phyloP scores from a whole-genome alignment of 441 rosid genomes.

The Bruguiera hainesii region DNA sequence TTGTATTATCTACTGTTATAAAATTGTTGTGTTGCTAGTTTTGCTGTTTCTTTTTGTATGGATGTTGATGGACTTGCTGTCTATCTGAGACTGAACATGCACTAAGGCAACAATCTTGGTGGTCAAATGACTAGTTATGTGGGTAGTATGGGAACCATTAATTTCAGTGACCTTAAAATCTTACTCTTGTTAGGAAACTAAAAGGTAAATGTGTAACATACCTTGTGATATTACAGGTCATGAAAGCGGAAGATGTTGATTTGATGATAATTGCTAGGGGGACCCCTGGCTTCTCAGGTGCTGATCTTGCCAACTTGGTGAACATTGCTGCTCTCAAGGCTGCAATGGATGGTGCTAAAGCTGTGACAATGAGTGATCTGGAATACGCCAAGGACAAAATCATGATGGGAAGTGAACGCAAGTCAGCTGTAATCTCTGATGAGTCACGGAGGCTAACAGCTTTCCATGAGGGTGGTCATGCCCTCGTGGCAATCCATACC shows the following conservation, averaged over 20 bases:
- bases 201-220: not conserved
- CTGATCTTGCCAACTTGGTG: constrained; percentile 87
- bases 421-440: constrained; percentile 85
- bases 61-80: too few species aligned
- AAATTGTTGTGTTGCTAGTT: not conserved
- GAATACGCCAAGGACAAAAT: constrained; percentile 94
- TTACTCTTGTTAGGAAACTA: not conserved
- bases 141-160: not conserved
- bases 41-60: not conserved
- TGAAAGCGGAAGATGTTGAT: constrained; percentile 87
- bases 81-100: too few species aligned
- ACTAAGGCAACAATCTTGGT: too few species aligned
- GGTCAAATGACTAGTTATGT: not conserved
- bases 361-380: constrained; percentile 82
- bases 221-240: constrained; percentile 43
- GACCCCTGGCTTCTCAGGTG: constrained; percentile 95
- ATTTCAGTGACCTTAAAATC: not conserved
- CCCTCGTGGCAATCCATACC: constrained; percentile 86
- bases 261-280: constrained; percentile 92
- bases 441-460: constrained; percentile 77
- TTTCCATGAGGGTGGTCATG: constrained; percentile 97
- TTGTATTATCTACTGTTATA: not conserved
- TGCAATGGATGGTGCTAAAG: constrained; percentile 91
- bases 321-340: constrained; percentile 95
- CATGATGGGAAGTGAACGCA: constrained; percentile 97